These are phyloP conservation scores for Poa pratensis DNA, from an alignment of 176 grass and related monocot genomes.

Conservation along the genomic window DNA sequence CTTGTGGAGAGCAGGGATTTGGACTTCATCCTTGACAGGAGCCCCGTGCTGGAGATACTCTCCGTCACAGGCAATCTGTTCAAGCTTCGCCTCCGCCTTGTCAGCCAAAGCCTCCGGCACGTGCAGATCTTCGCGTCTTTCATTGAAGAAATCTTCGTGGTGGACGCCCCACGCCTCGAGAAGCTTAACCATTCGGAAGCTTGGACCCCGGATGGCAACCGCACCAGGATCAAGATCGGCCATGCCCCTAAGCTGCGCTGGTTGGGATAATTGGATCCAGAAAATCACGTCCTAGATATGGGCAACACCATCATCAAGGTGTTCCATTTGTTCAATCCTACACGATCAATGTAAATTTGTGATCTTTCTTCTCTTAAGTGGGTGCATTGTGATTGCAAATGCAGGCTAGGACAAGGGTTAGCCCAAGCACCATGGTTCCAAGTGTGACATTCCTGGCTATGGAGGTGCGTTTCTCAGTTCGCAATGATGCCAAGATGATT, in stretches of 20 bases:
- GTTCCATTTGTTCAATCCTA: neutral
- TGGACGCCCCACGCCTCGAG: neutral
- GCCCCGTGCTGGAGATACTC: constrained; percentile 16
- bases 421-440: neutral
- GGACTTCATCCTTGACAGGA: constrained; percentile 19
- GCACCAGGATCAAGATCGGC: neutral
- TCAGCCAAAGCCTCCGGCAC: neutral
- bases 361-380: neutral
- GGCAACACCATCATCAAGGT: neutral
- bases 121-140: neutral
- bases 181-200: neutral
- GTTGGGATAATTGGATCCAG: neutral
- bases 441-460: neutral
- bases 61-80: neutral
- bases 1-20: neutral
- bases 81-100: neutral
- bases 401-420: neutral
- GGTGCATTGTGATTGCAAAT: neutral
- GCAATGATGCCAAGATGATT: constrained; percentile 5
- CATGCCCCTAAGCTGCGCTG: neutral
- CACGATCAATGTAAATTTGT: neutral
- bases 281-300: neutral
- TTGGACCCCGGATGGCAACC: neutral
- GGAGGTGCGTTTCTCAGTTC: neutral
- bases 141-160: neutral